phyloP scores from a whole-genome alignment of 2,329 filamentous ascomycete species.

The Sporothrix mexicana region DNA sequence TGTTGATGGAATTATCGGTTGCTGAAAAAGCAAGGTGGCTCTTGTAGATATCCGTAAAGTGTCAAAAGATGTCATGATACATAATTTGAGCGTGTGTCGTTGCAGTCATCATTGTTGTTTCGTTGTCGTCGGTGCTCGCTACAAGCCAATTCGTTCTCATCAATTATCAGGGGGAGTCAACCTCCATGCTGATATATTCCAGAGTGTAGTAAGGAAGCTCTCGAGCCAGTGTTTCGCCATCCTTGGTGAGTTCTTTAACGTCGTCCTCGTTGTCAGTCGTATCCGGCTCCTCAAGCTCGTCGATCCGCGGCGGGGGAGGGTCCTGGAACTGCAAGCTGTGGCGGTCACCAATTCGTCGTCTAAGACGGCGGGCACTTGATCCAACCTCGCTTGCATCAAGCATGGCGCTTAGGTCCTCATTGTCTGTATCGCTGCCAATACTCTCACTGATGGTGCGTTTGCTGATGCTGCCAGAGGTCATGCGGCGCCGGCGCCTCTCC shows the following conservation, averaged over 20 bases:
- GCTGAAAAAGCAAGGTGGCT: too few species aligned
- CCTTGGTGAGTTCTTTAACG: conserved; percentile 40
- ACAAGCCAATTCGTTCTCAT: neutral
- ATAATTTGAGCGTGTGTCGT: neutral
- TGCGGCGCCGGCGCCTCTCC: conserved; percentile 52
- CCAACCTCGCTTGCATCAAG: conserved; percentile 51
- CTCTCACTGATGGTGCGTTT: conserved; percentile 61
- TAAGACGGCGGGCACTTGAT: conserved; percentile 55
- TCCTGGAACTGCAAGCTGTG: conserved; percentile 58
- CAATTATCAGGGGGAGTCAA: conserved; percentile 48
- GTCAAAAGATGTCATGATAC: neutral
- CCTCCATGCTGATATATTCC: conserved; percentile 60
- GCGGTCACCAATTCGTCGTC: conserved; percentile 54
- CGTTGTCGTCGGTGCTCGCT: too few species aligned
- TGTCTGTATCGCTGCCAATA: conserved; percentile 57
- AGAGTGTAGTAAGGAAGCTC: conserved; percentile 58
- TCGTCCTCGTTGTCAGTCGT: conserved; percentile 49
- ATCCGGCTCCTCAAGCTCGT: conserved; percentile 60
- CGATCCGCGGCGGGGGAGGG: conserved; percentile 57
- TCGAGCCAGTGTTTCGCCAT: conserved; percentile 52
- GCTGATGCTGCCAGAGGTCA: conserved; percentile 60
- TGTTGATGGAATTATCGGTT: too few species aligned
- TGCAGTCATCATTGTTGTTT: too few species aligned
- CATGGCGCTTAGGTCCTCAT: conserved; percentile 48
- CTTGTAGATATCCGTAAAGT: neutral